phyloP scores from a whole-genome alignment of 768 basidiomycete genomes.

The Lentinula aciculospora region DNA sequence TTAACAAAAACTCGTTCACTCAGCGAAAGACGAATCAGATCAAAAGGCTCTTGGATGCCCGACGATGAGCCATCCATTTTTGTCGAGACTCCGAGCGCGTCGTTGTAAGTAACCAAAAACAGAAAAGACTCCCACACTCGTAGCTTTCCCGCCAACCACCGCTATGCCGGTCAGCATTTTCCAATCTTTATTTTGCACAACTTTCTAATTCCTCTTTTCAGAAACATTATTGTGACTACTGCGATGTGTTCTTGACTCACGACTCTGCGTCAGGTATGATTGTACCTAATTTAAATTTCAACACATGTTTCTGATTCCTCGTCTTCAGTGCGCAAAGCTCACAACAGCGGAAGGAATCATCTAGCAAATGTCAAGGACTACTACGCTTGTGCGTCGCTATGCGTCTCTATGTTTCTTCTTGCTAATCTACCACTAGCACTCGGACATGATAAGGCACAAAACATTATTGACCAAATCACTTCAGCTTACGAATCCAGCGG shows the following conservation, averaged over 20 bases:
- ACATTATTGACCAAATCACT: constrained; percentile 97
- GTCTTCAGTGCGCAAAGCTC: constrained; percentile 85
- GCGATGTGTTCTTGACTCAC: constrained; percentile 91
- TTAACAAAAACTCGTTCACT: constrained; percentile 99
- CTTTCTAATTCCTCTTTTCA: constrained; percentile 21
- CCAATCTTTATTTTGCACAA: background rate
- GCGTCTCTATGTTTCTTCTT: background rate
- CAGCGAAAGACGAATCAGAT: constrained; percentile 92
- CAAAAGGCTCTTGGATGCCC: constrained; percentile 93
- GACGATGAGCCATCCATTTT: constrained; percentile 66
- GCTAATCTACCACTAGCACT: constrained; percentile 45
- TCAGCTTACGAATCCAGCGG: constrained; percentile 84
- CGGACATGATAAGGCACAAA: constrained; percentile 96
- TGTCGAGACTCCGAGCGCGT: constrained; percentile 9
- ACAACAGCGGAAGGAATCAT: constrained; percentile 97
- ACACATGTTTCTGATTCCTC: constrained; percentile 14
- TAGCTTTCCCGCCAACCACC: constrained; percentile 16
- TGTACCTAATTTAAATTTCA: background rate
- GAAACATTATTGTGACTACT: constrained; percentile 95
- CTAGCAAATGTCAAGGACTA: constrained; percentile 95
- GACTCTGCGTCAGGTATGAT: constrained; percentile 83
- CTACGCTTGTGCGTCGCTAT: constrained; percentile 70
- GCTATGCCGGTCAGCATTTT: constrained; percentile 60
- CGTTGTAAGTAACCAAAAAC: constrained; percentile 10
- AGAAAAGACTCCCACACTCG: background rate